Base-by-base conservation (phyloP, 768 basidiomycete species). In the Pleurotus tuoliensis region DNA sequence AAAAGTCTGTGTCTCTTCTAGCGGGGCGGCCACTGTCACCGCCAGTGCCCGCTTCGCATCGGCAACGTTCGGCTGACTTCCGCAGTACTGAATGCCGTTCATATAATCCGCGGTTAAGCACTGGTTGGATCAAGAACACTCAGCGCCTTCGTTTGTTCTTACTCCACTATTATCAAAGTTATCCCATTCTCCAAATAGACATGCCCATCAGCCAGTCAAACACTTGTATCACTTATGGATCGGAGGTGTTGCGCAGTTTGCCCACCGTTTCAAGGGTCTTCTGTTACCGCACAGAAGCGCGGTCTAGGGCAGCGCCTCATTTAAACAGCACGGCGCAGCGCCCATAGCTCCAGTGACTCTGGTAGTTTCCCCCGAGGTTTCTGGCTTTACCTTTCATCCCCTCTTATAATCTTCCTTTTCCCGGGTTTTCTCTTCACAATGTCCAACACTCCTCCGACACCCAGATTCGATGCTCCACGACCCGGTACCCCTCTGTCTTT, bases 251-350 rank as follows among this genome's bases (percentile, higher is more conserved):
- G 15, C 48, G 34, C 25, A 30, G 48, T 30, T 27, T 11, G 15
- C 48, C 24, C 11, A 34, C 30, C 51, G 51, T 53, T 53, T 53
- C 51, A 53, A 15, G 16, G 16, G 18, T 53, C 20, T 22, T 20
- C 39, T 22, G 51, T 41, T 22, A 9, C 51, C 37, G 51, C n/a
- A 39, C 5, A 34, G 16, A 11, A 52, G 51, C 51, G 51, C 51
- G 39, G 18, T 47, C n/a, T 40, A 41, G 51, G 51, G 51, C 51
- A 53, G 51, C 41, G 51, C 51, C 51, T 53, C 51, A 53, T 53
- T 53, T 53, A 53, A 53, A 39, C 39, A 9, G 51, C 51, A 38
- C 39, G 51, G 51, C 37, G 18, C 51, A 53, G 51, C 51, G 51
- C 51, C 41, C 16, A 22, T 39, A 39, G 20, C 38, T 25, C 8